These are phyloP conservation scores for Pleurotus tuber-regium DNA, from an alignment of 768 basidiomycete genomes.

Conservation along the genomic window DNA sequence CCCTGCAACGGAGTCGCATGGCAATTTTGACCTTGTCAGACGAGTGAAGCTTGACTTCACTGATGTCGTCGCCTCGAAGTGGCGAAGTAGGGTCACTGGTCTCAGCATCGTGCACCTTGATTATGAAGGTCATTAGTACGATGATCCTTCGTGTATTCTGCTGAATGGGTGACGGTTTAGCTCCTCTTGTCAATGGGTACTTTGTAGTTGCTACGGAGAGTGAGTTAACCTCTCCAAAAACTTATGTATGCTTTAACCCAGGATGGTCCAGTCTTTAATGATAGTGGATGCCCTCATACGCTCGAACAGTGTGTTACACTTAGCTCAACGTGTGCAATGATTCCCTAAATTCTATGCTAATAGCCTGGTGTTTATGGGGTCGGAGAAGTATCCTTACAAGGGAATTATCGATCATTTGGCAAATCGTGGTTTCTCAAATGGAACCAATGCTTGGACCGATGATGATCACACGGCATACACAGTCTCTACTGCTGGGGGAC, in stretches of 20 bases:
- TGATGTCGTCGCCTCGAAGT: constrained; percentile 82
- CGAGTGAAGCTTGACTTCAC: constrained; percentile 74
- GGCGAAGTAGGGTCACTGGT: constrained; percentile 86
- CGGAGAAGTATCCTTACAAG: constrained; percentile 93
- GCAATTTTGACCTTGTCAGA: constrained; percentile 84
- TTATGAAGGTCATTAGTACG: constrained; percentile 66
- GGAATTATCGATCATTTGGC: constrained; percentile 94
- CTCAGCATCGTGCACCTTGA: constrained; percentile 87
- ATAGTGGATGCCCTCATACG: constrained; percentile 94
- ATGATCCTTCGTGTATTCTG: constrained; percentile 10
- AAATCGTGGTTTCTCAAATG: constrained; percentile 89
- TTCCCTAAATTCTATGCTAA: constrained; percentile 6
- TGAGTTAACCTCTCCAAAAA: constrained; percentile 26
- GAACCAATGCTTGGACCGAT: constrained; percentile 97
- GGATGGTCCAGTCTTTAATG: constrained; percentile 75
- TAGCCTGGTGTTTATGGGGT: constrained; percentile 93
- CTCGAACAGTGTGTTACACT: constrained; percentile 76
- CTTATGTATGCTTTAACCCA: neutral
- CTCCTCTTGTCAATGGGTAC: constrained; percentile 87
- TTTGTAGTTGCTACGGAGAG: constrained; percentile 92
- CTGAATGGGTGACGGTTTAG: constrained; percentile 33
- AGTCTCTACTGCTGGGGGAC: constrained; percentile 90
- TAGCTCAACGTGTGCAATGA: neutral
- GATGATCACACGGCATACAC: constrained; percentile 96
- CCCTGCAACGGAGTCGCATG: constrained; percentile 42